Base-by-base conservation (phyloP, 345 rosid genomes). In the Psidium guajava region DNA sequence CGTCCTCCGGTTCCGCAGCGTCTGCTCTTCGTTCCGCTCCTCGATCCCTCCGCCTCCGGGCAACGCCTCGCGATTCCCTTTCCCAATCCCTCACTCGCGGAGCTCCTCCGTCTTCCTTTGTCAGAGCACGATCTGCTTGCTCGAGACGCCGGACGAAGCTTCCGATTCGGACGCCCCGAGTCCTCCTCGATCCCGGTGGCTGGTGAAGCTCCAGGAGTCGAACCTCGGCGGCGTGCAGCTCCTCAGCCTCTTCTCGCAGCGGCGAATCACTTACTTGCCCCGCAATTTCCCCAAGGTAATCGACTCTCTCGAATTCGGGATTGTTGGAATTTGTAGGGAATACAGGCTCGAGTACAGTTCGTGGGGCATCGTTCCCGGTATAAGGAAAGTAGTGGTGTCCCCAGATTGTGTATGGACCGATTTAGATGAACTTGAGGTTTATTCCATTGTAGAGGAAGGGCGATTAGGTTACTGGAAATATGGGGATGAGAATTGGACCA, bases 1-100 rank as follows among this genome's bases (percentile, higher is more conserved):
- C 77, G 6, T 86, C 36, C 88, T 73, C 54, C 49, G 82, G 5
- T 84, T 88, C 50, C 82, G 90, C 25, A 83, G 88, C 44, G 88
- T 87, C 85, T 90, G 89, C 88, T 54, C 54, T 6, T 36, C 86
- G n/a, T 90, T 87, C 87, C 86, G 85, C 20, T 85, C 85, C 50
- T 49, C 61, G 15, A 8, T 80, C 81, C 86, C 89, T 21, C 55
- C 25, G 47, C 8, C 36, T 59, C 3, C 8, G 27, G 55, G 21
- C 15, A 3, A 44, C 49, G 73, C 32, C 53, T 3, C 6, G 51
- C 32, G 44, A 42, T 42, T 42, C 83, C 50, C 58, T 6, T 14
- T 80, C 55, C 61, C 25, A 28, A 16, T 82, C 55, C 10, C 27
- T 12, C 61, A 44, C 53, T 21, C 11, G 6, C 4, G 0, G 80